These are phyloP conservation scores for Starmerella lactis-condensi DNA, from an alignment of 805 yeast genomes.

Conservation along the genomic window DNA sequence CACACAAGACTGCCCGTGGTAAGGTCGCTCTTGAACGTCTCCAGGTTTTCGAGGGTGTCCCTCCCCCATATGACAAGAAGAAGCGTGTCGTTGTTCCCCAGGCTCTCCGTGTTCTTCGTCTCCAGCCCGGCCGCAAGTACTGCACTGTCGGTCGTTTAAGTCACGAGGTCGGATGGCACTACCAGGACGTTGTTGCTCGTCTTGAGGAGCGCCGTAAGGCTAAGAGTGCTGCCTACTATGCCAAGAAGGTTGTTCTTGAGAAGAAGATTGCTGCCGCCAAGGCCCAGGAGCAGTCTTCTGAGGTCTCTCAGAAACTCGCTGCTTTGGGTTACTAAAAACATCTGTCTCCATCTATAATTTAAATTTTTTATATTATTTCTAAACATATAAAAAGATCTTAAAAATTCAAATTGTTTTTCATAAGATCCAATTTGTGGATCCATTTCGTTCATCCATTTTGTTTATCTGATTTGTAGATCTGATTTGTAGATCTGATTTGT, in stretches of 20 bases:
- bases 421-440: no score
- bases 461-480: no score
- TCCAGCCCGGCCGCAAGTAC: slow-evolving; percentile 99
- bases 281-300: slow-evolving; percentile 74
- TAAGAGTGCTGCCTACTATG: slow-evolving; percentile 96
- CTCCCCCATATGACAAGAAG: slow-evolving; percentile 99
- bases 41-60: slow-evolving; percentile 98
- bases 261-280: slow-evolving; percentile 80
- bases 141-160: slow-evolving; percentile 94
- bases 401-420: no score
- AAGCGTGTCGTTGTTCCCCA: slow-evolving; percentile 99
- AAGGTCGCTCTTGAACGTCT: slow-evolving; percentile 98
- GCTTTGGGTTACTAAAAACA: slow-evolving; percentile 93
- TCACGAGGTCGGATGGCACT: slow-evolving; percentile 97
- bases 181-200: slow-evolving; percentile 92
- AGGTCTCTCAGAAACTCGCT: slow-evolving; percentile 84
- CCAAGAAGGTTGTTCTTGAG: slow-evolving; percentile 90
- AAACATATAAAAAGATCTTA: no score
- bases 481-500: no score
- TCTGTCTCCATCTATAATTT: no score
- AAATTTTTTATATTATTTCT: no score
- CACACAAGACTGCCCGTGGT: slow-evolving; percentile 99
- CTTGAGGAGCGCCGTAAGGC: slow-evolving; percentile 99
- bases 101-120: slow-evolving; percentile 97
- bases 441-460: no score